These are phyloP conservation scores for Holtermannia corniformis DNA, from an alignment of 768 basidiomycete species.

Conservation along the genomic window DNA sequence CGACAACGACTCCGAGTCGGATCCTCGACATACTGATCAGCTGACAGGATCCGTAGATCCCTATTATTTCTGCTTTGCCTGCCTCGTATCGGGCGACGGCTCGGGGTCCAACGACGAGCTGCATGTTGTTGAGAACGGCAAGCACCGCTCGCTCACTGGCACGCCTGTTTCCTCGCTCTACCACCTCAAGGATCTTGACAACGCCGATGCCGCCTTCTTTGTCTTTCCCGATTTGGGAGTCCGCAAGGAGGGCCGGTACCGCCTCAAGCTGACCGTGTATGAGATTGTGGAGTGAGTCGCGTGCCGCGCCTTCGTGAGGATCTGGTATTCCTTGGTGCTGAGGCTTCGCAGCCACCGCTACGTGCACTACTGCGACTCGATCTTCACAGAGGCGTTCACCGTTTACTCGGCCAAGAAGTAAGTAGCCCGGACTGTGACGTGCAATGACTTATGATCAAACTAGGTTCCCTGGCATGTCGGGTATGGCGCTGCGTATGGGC, in stretches of 20 bases:
- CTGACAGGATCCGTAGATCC: conserved; percentile 60
- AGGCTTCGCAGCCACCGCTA: conserved; percentile 54
- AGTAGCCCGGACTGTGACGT: not conserved
- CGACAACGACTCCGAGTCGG: conserved; percentile 20
- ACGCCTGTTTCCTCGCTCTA: conserved; percentile 68
- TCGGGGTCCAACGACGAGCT: conserved; percentile 57
- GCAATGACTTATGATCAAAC: not conserved
- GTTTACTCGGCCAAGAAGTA: conserved; percentile 87
- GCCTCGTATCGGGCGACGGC: conserved; percentile 69
- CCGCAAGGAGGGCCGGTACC: conserved; percentile 81
- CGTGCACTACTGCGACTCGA: conserved; percentile 82
- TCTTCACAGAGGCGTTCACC: conserved; percentile 79
- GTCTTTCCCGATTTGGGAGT: conserved; percentile 93
- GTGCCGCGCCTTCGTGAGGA: not conserved
- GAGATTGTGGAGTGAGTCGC: conserved; percentile 78
- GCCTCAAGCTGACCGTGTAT: conserved; percentile 66
- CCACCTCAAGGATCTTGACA: conserved; percentile 67
- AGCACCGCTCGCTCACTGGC: conserved; percentile 83
- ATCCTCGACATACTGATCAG: conserved; percentile 52
- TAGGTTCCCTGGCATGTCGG: conserved; percentile 83
- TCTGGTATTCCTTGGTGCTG: too few relatives aligned
- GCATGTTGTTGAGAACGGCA: conserved; percentile 83
- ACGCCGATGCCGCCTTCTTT: conserved; percentile 73
- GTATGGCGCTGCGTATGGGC: conserved; percentile 44
- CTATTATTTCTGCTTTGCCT: conserved; percentile 93